A percentile compares a stretch with the other conserved stretches of the same genome.
Conservation (phyloP, 2,329 filamentous ascomycete species). For the Calonectria crousiana region DNA sequence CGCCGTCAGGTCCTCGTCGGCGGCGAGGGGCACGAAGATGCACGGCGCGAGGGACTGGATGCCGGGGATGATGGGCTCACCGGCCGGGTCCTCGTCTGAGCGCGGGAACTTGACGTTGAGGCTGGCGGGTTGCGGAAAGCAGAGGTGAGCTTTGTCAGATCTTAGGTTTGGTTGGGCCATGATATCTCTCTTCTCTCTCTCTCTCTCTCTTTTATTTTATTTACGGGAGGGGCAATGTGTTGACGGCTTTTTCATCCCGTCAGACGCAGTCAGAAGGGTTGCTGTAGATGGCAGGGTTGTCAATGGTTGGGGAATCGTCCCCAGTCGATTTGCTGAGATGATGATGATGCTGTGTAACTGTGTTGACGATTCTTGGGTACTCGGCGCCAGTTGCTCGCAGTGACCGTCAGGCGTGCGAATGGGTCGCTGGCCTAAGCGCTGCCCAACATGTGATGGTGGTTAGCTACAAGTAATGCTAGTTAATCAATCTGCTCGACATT, state of each 20-base stretch:
- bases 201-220: too few species aligned
- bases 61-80: conserved; percentile 29
- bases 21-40: conserved; percentile 51
- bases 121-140: neutral
- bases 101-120: neutral
- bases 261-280: neutral
- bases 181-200: neutral
- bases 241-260: neutral
- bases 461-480: neutral
- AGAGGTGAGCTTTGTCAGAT: neutral
- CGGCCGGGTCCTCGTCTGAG: conserved; percentile 27
- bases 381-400: neutral
- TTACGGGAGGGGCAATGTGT: neutral
- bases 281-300: neutral
- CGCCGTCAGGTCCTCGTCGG: conserved; percentile 35
- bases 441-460: neutral
- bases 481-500: neutral
- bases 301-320: neutral
- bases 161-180: conserved; percentile 20
- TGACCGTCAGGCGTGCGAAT: neutral
- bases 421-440: neutral
- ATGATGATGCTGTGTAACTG: neutral
- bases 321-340: neutral
- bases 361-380: neutral
- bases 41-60: conserved; percentile 42